Percentiles rank a stretch among this genome's conserved stretches.
Conservation (phyloP, 2,329 filamentous ascomycete genomes). For the Aspergillus carbonarius region DNA sequence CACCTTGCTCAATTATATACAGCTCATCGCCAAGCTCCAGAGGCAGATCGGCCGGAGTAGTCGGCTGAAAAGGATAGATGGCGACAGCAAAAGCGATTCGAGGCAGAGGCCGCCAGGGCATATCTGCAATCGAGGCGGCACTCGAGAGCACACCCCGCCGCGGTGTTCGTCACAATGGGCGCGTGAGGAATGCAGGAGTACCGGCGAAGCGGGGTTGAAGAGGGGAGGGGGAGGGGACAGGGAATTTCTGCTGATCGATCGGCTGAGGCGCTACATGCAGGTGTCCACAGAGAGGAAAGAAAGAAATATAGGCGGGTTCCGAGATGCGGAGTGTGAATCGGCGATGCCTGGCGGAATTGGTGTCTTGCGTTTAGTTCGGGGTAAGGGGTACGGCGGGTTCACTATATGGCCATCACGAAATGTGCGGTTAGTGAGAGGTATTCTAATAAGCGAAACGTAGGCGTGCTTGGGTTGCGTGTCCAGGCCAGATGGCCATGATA, state of each 20-base stretch:
- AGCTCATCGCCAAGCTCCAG: slow-evolving; percentile 97
- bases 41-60: slow-evolving; percentile 83
- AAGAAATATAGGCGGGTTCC: slow-evolving; percentile 25
- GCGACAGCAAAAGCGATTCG: slow-evolving; percentile 98
- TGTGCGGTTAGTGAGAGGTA: slow-evolving; percentile 5
- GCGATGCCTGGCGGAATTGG: background rate
- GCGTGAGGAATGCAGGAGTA: slow-evolving; percentile 23
- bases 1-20: slow-evolving; percentile 97
- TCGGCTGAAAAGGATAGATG: slow-evolving; percentile 87
- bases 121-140: slow-evolving; percentile 44
- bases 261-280: slow-evolving; percentile 30
- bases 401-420: slow-evolving; percentile 15
- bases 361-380: background rate
- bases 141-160: slow-evolving; percentile 21
- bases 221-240: slow-evolving; percentile 6
- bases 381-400: slow-evolving; percentile 8
- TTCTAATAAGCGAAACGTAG: slow-evolving; percentile 5
- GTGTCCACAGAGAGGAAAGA: slow-evolving; percentile 13
- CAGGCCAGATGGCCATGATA: slow-evolving; percentile 5
- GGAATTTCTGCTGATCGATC: slow-evolving; percentile 27
- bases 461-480: background rate
- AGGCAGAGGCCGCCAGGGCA: slow-evolving; percentile 97
- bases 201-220: slow-evolving; percentile 17
- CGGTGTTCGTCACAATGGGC: slow-evolving; percentile 23
- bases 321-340: slow-evolving; percentile 10